These are phyloP conservation scores for Chlorella vulgaris DNA, from an alignment of 139 green algal genomes.

Conservation along the genomic window DNA sequence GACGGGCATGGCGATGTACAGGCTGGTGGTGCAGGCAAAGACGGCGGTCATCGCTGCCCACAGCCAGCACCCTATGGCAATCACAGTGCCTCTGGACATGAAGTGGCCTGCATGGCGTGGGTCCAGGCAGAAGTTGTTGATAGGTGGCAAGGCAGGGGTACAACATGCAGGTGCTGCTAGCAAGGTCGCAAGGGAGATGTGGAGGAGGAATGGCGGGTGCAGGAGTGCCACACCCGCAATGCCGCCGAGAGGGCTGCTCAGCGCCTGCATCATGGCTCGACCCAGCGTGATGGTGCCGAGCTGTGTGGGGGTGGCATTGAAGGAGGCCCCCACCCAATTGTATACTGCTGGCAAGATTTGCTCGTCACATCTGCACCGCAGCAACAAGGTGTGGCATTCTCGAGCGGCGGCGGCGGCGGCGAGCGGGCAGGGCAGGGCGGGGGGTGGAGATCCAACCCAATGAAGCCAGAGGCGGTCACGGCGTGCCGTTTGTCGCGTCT, in stretches of 20 bases:
- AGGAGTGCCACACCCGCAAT: slow-evolving; percentile 31
- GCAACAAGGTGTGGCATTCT: background rate
- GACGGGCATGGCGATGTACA: slow-evolving; percentile 58
- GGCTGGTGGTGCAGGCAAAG: slow-evolving; percentile 44
- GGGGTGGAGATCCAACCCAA: background rate
- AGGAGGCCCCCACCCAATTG: slow-evolving; percentile 60
- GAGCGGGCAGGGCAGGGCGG: background rate
- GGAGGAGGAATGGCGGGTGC: background rate
- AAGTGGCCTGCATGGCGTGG: slow-evolving; percentile 32
- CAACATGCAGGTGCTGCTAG: background rate
- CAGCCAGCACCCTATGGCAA: slow-evolving; percentile 67
- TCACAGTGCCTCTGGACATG: slow-evolving; percentile 60
- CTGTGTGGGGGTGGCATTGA: slow-evolving; percentile 71
- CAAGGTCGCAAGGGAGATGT: background rate
- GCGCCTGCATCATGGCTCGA: slow-evolving; percentile 71
- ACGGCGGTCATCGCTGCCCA: slow-evolving; percentile 75
- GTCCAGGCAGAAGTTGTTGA: too few species aligned
- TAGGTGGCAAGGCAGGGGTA: background rate
- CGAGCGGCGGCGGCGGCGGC: background rate
- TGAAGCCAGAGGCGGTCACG: too few species aligned
- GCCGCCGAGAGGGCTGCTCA: slow-evolving; percentile 56
- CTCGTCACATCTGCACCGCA: slow-evolving; percentile 19
- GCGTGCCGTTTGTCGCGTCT: too few species aligned
- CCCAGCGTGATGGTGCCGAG: slow-evolving; percentile 76
- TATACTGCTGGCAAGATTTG: slow-evolving; percentile 83